Evolutionary conservation across 1,284 basidiomycete genomes (phyloP), one percentile per base, ranked within the genome.

Genomic region (Athelia psychrophila): DNA sequence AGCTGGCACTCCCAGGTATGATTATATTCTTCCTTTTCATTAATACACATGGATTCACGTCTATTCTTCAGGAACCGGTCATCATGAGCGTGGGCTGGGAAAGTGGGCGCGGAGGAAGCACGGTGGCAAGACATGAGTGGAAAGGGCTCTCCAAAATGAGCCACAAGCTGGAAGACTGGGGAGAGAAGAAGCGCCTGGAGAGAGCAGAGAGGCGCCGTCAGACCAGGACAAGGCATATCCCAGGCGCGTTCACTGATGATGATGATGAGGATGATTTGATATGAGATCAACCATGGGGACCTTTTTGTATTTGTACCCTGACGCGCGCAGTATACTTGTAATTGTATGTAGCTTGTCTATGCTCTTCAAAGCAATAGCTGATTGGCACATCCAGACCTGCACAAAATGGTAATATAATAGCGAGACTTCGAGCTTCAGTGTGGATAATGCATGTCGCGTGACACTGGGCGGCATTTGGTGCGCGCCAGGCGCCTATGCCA

Each of bases 21-120:
- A 71, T 62, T 18, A 51, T 33, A 18, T n/a, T n/a, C n/a, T n/a
- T n/a, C n/a, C n/a, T n/a, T 36, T 48, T 22, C 23, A 33, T 22
- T 51, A 25, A 3, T 18, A 47, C 19, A 32, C 18, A 30, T 3
- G 32, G 20, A 38, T 51, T 66, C 38, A 62, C 42, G 18, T 5
- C 22, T 40, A n/a, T 30, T 53, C 53, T 53, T 50, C 54, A 88
- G 84, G 88, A 95, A 76, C 94, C 95, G 18, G 86, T 89, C 19
- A 67, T 99, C 51, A 90, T 98, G 84, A 93, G 88, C 54, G 93
- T 92, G 2, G 92, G 86, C 4, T 98, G 95, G 95, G 85, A 91
- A 48, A 78, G 78, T 23, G 75, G 75, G 23, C 73, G 75, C 16
- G 76, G 75, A 42, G 78, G 83, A 6, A 93, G 93, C 38, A 79